phyloP scores from a whole-genome alignment of 345 rosid genomes.

The Hibiscus tridactylites region DNA sequence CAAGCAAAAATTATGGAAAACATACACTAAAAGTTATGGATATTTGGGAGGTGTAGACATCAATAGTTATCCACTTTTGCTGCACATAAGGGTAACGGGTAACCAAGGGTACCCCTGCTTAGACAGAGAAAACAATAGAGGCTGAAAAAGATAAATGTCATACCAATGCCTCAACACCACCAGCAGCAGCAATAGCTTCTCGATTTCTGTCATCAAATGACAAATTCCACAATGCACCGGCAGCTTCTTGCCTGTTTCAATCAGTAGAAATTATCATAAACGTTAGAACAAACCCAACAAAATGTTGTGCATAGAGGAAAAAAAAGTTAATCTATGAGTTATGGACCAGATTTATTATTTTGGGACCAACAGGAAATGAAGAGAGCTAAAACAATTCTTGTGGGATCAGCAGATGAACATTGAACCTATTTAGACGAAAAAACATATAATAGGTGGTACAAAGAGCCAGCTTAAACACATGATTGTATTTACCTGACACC shows the following conservation, averaged over 20 bases:
- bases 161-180: slow-evolving; percentile 92
- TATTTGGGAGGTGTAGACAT: not conserved
- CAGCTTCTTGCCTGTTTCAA: slow-evolving; percentile 67
- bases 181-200: slow-evolving; percentile 76
- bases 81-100: not conserved
- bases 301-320: not conserved
- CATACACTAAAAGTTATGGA: not conserved
- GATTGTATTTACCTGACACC: slow-evolving; percentile 60
- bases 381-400: not conserved
- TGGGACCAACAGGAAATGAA: not conserved
- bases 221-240: slow-evolving; percentile 81
- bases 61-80: not conserved
- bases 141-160: slow-evolving; percentile 12
- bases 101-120: not conserved
- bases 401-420: not conserved
- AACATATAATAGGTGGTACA: not conserved
- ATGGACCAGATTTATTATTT: not conserved
- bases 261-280: not conserved
- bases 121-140: not conserved
- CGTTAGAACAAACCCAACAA: not conserved
- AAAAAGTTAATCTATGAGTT: not conserved
- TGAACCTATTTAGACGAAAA: not conserved
- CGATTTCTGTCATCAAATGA: slow-evolving; percentile 76
- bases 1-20: not conserved
- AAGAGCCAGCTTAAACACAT: not conserved